phyloP scores from a whole-genome alignment of 768 basidiomycete species.

The Cystobasidium onofrii region DNA sequence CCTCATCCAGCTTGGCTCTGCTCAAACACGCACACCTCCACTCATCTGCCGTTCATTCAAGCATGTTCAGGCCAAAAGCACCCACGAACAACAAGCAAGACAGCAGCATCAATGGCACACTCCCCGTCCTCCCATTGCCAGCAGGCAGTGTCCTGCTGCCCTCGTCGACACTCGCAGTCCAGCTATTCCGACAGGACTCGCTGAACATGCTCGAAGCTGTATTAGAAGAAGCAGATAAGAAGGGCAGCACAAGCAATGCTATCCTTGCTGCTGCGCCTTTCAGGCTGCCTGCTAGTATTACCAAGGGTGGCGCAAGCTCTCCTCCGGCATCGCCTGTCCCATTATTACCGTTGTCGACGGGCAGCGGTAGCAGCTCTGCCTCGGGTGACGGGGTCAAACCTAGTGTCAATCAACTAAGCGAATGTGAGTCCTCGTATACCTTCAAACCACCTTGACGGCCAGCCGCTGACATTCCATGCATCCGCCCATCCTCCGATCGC shows the following conservation, averaged over 20 bases:
- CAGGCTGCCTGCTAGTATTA: not conserved
- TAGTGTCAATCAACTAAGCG: conserved; percentile 9
- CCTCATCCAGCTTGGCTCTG: not conserved
- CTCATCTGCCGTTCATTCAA: not conserved
- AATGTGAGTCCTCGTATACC: conserved; percentile 20
- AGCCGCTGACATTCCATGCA: too few species aligned
- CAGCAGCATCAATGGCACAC: conserved; percentile 7
- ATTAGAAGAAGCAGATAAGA: not conserved
- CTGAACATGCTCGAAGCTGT: not conserved
- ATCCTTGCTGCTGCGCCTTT: conserved; percentile 1
- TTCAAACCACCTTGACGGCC: too few species aligned
- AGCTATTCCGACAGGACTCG: not conserved
- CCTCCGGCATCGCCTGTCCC: not conserved
- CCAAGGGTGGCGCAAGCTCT: not conserved
- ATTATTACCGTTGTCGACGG: not conserved
- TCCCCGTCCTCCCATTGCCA: conserved; percentile 20
- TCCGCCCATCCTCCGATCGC: conserved; percentile 31
- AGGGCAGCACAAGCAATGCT: not conserved
- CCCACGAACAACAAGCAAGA: too few species aligned
- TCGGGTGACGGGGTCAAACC: conserved; percentile 6
- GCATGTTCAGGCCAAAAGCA: not conserved
- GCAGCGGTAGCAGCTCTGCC: not conserved
- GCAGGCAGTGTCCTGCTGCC: conserved; percentile 12
- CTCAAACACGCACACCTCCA: not conserved
- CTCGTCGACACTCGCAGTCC: not conserved